A percentile compares a stretch with the other conserved stretches of the same genome.
phyloP scores from a whole-genome alignment of 768 basidiomycete genomes.

The Candolleomyces aberdarensis region DNA sequence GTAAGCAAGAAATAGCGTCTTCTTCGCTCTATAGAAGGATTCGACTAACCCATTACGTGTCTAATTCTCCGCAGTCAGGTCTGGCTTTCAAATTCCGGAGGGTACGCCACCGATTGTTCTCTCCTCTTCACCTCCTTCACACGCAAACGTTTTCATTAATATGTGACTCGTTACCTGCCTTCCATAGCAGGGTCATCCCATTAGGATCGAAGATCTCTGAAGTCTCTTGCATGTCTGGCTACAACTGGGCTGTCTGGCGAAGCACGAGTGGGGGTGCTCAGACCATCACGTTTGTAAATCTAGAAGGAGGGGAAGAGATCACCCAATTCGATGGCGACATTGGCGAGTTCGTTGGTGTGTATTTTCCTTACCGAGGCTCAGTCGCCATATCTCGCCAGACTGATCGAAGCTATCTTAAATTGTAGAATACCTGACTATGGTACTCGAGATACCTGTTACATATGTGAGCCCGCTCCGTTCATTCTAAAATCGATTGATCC shows the following conservation, averaged over 20 bases:
- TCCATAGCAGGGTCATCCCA: neutral
- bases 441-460: slow-evolving; percentile 44
- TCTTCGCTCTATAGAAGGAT: too few relatives aligned
- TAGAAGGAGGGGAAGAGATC: slow-evolving; percentile 36
- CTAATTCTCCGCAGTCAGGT: slow-evolving; percentile 1
- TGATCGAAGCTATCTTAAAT: neutral
- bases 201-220: neutral
- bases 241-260: slow-evolving; percentile 56
- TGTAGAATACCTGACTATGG: slow-evolving; percentile 42
- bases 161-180: too few relatives aligned
- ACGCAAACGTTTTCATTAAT: neutral
- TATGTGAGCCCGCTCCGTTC: slow-evolving; percentile 29
- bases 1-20: neutral
- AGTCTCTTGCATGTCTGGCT: slow-evolving; percentile 27
- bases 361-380: neutral
- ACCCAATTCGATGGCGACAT: slow-evolving; percentile 50
- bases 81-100: slow-evolving; percentile 5
- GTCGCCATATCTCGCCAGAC: neutral
- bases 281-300: slow-evolving; percentile 53
- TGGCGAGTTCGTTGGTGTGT: slow-evolving; percentile 53
- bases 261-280: slow-evolving; percentile 55
- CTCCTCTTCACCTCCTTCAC: neutral
- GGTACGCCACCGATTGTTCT: neutral
- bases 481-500: neutral
- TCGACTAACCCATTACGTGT: too few relatives aligned